A percentile compares a stretch with the other conserved stretches of the same genome.
Evolutionary conservation across 164 flowering plant genomes (phyloP).

Genomic region (Macadamia tetraphylla): DNA sequence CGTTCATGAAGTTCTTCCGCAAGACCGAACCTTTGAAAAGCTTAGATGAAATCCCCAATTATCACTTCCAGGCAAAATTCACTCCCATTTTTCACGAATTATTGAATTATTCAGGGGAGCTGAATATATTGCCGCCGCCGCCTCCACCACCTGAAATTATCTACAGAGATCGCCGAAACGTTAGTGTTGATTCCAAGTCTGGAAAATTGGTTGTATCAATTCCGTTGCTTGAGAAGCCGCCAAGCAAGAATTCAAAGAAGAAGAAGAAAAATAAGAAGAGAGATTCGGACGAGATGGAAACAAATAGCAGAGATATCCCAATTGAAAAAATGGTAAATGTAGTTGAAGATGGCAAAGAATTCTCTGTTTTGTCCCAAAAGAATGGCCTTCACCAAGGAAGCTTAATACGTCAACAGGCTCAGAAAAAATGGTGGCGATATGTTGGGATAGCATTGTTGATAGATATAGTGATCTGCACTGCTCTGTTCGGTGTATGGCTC

Average conservation of each 20-base stretch:
- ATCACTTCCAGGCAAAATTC: slow-evolving; percentile 21
- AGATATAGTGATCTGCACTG: slow-evolving; percentile 12
- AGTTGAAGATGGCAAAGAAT: slow-evolving; percentile 6
- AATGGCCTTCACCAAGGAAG: slow-evolving; percentile 1
- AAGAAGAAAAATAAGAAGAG: slow-evolving; percentile 7
- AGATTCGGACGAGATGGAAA: neutral
- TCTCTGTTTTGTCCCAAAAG: slow-evolving; percentile 2
- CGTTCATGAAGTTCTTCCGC: slow-evolving; percentile 9
- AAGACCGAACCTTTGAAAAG: neutral
- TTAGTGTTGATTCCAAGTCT: slow-evolving; percentile 4
- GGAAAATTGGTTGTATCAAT: neutral
- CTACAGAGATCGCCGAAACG: neutral
- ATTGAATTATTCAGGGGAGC: neutral
- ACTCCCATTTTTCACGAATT: slow-evolving; percentile 14
- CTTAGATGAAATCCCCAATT: slow-evolving; percentile 2
- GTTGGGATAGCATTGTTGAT: slow-evolving; percentile 14
- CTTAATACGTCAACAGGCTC: neutral
- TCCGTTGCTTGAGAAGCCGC: neutral
- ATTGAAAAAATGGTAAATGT: slow-evolving; percentile 7
- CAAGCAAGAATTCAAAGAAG: neutral
- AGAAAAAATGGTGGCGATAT: slow-evolving; percentile 13
- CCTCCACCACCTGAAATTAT: neutral
- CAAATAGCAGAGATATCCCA: neutral
- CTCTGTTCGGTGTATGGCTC: slow-evolving; percentile 15
- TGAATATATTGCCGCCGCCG: neutral